Base-by-base conservation (phyloP, 1,284 basidiomycete genomes). In the Ustilago trichophora region DNA sequence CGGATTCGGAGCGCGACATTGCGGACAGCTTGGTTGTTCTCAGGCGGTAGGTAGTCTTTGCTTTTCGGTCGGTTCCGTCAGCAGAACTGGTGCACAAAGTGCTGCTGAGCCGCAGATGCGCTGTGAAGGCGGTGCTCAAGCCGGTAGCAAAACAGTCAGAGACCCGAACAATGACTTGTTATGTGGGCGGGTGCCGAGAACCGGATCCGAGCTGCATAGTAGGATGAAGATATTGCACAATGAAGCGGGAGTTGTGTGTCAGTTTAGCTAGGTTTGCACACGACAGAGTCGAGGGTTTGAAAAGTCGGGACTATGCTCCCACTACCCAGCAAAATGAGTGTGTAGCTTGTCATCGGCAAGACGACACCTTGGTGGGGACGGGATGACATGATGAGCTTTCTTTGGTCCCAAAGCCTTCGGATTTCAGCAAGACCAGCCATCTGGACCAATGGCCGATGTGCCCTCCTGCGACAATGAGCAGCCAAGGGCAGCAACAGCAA, bases 1-100 rank as follows among this genome's bases (percentile, higher is more conserved):
- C 53, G n/a, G 44, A 13, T 19, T 63, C 59, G 15, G 59, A 56
- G 12, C 59, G 59, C 11, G 59, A 63, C 59, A 63, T 56, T 38
- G 31, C 37, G 7, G 31, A 16, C 18, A 19, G 31, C 35, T 25
- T 21, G 36, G 36, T 16, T 46, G 19, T 24, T 31, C 18, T 13
- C 8, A n/a, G n/a, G n/a, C n/a, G n/a, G n/a, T n/a, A n/a, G n/a
- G n/a, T n/a, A n/a, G n/a, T n/a, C n/a, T n/a, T n/a, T n/a, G n/a
- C n/a, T n/a, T n/a, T n/a, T n/a, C n/a, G n/a, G n/a, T n/a, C n/a
- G n/a, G n/a, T n/a, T n/a, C n/a, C n/a, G n/a, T n/a, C n/a, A n/a
- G n/a, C n/a, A n/a, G n/a, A n/a, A n/a, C n/a, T n/a, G n/a, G n/a
- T n/a, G n/a, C n/a, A n/a, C n/a, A n/a, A n/a, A n/a, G n/a, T n/a